Evolutionary conservation across 805 yeast species (phyloP), one percentile per base, ranked within the genome.

Genomic region (Lipomyces mesembrius): DNA sequence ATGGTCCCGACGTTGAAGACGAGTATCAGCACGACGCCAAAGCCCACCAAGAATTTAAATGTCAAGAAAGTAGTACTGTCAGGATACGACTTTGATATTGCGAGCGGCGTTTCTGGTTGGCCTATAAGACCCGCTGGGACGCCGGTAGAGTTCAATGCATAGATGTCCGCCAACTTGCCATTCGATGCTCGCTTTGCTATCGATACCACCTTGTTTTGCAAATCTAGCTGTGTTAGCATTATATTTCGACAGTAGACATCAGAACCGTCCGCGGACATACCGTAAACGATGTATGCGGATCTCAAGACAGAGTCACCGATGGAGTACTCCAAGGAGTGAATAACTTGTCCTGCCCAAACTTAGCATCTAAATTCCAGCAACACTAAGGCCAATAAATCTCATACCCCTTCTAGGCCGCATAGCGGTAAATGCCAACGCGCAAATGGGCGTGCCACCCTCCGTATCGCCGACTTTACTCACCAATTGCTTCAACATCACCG

Each of bases 271-370:
- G 6, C 20, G n/a, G 27, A n/a, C 35, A 37, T 39, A 63, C 62
- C 70, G 32, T 64, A 67, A 8, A 65, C 49, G 17, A 67, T 27
- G 43, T 67, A 67, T n/a, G 68, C 71, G 7, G 35, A 65, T 7
- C 71, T 63, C 5, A 67, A 46, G 32, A 67, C 59, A 20, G 68
- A 56, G 43, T 65, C 68, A 20, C 68, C 68, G 5, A 65, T 20
- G 11, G 20, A 35, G 34, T 61, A 62, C 32, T 64, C 68, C 17
- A 35, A 43, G 20, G 49, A 2, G 2, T 43, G 49, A 17, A 43
- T 43, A 14, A 43, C 49, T 17, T 43, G 9, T n/a, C 20, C 49
- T 43, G 20, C 20, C n/a, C 49, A 11, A n/a, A 43, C n/a, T 43
- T 43, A 43, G 49, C 20, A 43, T 43, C 8, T 43, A 17, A 17